These are phyloP conservation scores for Leishmania mexicana DNA, from an alignment of 208 protist species.

Conservation along the genomic window DNA sequence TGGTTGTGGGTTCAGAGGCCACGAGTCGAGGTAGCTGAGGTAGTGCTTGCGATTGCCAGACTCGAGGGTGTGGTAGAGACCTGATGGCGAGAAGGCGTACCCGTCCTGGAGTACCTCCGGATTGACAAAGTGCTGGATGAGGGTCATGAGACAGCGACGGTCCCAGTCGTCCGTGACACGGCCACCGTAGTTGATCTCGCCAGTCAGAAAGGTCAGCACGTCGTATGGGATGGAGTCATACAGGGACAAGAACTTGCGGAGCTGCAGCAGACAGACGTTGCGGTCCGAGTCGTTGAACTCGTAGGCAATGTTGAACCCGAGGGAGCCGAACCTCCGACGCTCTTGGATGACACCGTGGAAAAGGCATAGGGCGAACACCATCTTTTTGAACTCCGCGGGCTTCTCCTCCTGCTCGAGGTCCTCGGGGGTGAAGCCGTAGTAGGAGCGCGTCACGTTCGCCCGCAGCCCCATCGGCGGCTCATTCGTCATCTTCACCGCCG, in stretches of 20 bases:
- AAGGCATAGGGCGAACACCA: slow-evolving; percentile 94
- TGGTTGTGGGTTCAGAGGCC: slow-evolving; percentile 94
- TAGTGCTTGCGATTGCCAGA: slow-evolving; percentile 87
- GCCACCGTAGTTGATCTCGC: slow-evolving; percentile 98
- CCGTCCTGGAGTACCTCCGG: slow-evolving; percentile 83
- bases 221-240: slow-evolving; percentile 94
- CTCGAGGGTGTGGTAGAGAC: slow-evolving; percentile 90
- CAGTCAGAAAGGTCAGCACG: slow-evolving; percentile 94
- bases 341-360: slow-evolving; percentile 96
- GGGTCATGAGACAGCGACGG: slow-evolving; percentile 92
- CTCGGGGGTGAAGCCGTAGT: slow-evolving; percentile 90
- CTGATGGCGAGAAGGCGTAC: slow-evolving; percentile 91
- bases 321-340: slow-evolving; percentile 93
- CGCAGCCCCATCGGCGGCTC: slow-evolving; percentile 98
- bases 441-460: slow-evolving; percentile 96
- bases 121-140: slow-evolving; percentile 94
- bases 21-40: slow-evolving; percentile 83
- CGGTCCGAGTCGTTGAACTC: slow-evolving; percentile 97
- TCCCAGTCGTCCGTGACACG: slow-evolving; percentile 98
- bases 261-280: slow-evolving; percentile 91
- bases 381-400: slow-evolving; percentile 88
- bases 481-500: slow-evolving; percentile 98
- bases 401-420: slow-evolving; percentile 86
- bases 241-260: slow-evolving; percentile 92
- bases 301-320: slow-evolving; percentile 97